phyloP scores from a whole-genome alignment of 345 rosid genomes.

The Kernera saxatilis region DNA sequence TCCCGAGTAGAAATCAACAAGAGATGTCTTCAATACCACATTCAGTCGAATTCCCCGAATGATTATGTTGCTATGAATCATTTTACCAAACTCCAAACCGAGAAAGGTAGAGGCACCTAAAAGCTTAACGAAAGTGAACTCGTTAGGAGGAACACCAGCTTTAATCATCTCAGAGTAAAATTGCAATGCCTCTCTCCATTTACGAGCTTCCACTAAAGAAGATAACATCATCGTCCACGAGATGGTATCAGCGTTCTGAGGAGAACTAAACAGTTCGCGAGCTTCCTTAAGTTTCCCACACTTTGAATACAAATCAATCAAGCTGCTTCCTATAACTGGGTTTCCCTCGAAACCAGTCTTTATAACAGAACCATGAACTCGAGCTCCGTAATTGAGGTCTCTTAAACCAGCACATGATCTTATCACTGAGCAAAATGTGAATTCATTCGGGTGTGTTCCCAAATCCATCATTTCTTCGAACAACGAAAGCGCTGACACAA shows the following conservation, averaged over 20 bases:
- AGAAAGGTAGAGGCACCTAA: constrained; percentile 40
- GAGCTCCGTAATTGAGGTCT: constrained; percentile 36
- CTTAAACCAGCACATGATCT: constrained; percentile 47
- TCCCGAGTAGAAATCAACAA: constrained; percentile 54
- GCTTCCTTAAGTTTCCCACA: constrained; percentile 40
- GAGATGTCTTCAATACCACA: constrained; percentile 57
- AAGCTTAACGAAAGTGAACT: constrained; percentile 56
- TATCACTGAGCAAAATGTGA: constrained; percentile 57
- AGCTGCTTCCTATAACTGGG: constrained; percentile 36
- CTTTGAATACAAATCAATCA: constrained; percentile 60
- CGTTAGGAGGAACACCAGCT: constrained; percentile 49
- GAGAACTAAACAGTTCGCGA: constrained; percentile 33
- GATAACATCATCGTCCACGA: constrained; percentile 71
- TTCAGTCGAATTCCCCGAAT: constrained; percentile 43
- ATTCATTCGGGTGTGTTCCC: constrained; percentile 46
- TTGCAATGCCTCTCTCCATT: constrained; percentile 45
- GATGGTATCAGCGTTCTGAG: constrained; percentile 43
- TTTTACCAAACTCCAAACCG: constrained; percentile 45
- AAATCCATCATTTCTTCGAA: constrained; percentile 42
- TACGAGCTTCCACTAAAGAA: constrained; percentile 39
- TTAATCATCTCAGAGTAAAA: constrained; percentile 48
- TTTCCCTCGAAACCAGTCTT: constrained; percentile 55
- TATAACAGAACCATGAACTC: constrained; percentile 40
- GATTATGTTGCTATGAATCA: constrained; percentile 49
- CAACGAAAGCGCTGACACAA: constrained; percentile 36